These are phyloP conservation scores for Aegilops bicornis DNA, from an alignment of 176 grass and related monocot species.

Conservation along the genomic window DNA sequence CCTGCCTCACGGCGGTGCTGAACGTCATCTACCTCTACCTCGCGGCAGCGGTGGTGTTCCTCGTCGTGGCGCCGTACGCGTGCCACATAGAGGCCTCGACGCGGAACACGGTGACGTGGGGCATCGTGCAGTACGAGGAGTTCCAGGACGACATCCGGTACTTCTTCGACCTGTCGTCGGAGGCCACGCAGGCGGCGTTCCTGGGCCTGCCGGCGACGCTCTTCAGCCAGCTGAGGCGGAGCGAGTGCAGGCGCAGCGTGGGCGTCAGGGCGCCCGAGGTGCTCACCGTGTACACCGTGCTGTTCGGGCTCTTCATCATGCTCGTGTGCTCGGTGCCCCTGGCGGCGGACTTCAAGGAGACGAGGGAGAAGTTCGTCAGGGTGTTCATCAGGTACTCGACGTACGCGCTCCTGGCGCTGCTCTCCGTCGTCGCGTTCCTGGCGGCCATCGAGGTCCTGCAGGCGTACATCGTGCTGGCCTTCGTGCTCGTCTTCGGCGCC, in stretches of 20 bases:
- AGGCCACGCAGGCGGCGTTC: conserved; percentile 3
- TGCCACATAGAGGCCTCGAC: neutral
- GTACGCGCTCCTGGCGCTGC: neutral
- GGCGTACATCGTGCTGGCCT: neutral
- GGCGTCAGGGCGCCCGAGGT: neutral
- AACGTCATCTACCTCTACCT: conserved; percentile 1
- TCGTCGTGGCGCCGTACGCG: neutral
- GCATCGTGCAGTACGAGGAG: conserved; percentile 14
- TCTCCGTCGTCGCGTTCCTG: neutral
- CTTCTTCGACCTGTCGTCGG: conserved; percentile 11
- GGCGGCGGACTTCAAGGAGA: neutral
- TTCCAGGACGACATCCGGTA: neutral
- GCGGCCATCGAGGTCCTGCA: neutral
- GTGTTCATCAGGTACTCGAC: conserved; percentile 15
- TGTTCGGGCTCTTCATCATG: conserved; percentile 23
- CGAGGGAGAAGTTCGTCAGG: neutral
- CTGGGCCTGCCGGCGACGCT: conserved; percentile 21
- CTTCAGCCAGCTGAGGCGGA: conserved; percentile 11
- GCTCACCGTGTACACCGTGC: conserved; percentile 6
- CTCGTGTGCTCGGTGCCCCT: conserved; percentile 11
- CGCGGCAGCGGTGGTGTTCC: neutral
- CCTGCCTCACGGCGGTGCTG: neutral
- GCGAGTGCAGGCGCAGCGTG: neutral
- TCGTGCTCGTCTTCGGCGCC: neutral
- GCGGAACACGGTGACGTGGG: neutral